Conservation (phyloP, 179 eudicot genomes). For the Nepenthes alata region DNA sequence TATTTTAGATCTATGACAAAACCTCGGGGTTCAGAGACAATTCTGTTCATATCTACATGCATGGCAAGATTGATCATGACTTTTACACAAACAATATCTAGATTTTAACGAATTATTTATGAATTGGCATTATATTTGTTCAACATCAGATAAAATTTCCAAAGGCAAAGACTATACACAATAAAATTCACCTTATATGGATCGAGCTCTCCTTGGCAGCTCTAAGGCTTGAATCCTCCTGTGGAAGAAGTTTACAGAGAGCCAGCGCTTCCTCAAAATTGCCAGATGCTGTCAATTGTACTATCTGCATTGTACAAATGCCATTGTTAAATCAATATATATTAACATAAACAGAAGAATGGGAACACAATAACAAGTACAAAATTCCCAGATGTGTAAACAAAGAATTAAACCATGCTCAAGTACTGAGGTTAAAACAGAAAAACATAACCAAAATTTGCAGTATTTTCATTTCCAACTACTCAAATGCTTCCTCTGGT, state of each 20-base stretch:
- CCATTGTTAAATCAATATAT: not conserved
- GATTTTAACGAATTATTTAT: too few relatives aligned
- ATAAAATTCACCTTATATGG: slow-evolving; percentile 56
- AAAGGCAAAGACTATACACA: not conserved
- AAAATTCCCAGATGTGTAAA: too few relatives aligned
- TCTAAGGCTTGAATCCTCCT: slow-evolving; percentile 89
- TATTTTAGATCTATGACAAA: too few relatives aligned
- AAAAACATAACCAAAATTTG: not conserved
- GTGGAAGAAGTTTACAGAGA: slow-evolving; percentile 89
- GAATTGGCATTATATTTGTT: not conserved
- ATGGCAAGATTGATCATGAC: too few relatives aligned
- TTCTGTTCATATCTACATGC: too few relatives aligned
- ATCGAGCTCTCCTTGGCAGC: slow-evolving; percentile 96
- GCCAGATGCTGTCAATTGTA: slow-evolving; percentile 97
- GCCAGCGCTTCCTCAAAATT: slow-evolving; percentile 95
- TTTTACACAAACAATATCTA: too few relatives aligned
- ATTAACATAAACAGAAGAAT: too few relatives aligned
- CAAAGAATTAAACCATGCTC: too few relatives aligned
- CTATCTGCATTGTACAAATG: slow-evolving; percentile 49
- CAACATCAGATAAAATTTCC: not conserved
- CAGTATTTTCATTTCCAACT: too few relatives aligned
- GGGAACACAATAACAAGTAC: too few relatives aligned
- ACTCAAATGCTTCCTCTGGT: too few relatives aligned
- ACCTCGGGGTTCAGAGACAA: too few relatives aligned
- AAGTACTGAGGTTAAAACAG: not conserved